Evolutionary conservation across 2,329 filamentous ascomycete genomes (phyloP).

Genomic region (Penicillium frequentans): DNA sequence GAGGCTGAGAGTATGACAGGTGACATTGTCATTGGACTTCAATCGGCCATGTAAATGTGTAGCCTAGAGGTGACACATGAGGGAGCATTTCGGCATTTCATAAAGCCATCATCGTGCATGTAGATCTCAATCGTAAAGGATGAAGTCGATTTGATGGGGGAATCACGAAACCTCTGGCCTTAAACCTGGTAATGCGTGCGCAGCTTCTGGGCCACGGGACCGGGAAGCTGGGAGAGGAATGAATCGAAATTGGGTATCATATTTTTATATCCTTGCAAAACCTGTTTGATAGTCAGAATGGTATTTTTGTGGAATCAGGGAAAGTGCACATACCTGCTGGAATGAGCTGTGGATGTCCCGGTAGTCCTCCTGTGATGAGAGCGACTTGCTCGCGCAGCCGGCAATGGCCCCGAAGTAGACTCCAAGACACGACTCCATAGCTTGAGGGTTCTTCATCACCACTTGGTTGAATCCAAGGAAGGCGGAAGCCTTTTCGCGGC

Average conservation of each 20-base stretch:
- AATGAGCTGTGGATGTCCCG: slow-evolving; percentile 68
- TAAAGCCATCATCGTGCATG: neutral
- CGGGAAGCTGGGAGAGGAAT: slow-evolving; percentile 45
- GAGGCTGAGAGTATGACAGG: neutral
- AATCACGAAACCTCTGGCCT: slow-evolving; percentile 4
- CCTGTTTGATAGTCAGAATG: slow-evolving; percentile 24
- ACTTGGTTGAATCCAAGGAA: slow-evolving; percentile 87
- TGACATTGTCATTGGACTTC: neutral
- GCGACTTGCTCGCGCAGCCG: slow-evolving; percentile 61
- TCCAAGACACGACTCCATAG: slow-evolving; percentile 82
- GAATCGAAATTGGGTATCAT: slow-evolving; percentile 49
- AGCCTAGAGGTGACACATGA: neutral
- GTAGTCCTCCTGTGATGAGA: slow-evolving; percentile 58
- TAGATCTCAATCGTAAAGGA: neutral
- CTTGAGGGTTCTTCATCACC: slow-evolving; percentile 81
- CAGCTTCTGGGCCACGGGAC: slow-evolving; percentile 42
- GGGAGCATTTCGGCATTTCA: slow-evolving; percentile 1
- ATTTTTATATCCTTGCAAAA: slow-evolving; percentile 48
- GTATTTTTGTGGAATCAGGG: neutral
- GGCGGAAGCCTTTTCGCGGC: slow-evolving; percentile 91
- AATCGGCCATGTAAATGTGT: neutral
- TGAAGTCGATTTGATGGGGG: neutral
- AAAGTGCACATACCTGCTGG: slow-evolving; percentile 64
- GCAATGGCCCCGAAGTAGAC: slow-evolving; percentile 85
- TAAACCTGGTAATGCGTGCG: slow-evolving; percentile 45